These are phyloP conservation scores for Ceratobasidium sp. DNA, from an alignment of 1,284 basidiomycete species.

Conservation along the genomic window DNA sequence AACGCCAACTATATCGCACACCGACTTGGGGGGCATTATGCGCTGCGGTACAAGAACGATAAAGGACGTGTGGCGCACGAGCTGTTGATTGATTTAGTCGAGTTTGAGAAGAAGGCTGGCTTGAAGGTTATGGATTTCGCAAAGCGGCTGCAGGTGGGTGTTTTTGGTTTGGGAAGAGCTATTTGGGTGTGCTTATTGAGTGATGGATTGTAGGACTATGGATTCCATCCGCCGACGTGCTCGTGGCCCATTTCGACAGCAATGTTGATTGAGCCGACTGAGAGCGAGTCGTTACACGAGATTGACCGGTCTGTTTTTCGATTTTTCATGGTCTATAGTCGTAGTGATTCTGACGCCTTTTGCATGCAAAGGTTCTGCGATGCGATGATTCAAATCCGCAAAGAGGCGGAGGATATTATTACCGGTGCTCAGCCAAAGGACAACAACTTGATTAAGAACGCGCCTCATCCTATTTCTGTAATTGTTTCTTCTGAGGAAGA, in stretches of 20 bases:
- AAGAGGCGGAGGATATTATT: conserved; percentile 90
- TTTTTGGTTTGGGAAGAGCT: conserved; percentile 11
- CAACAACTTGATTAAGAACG: conserved; percentile 93
- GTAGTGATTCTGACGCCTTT: conserved; percentile 31
- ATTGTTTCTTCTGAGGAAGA: conserved; percentile 76
- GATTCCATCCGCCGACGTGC: conserved; percentile 92
- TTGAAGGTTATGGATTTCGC: conserved; percentile 96
- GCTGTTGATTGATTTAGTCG: conserved; percentile 92
- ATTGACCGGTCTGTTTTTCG: conserved; percentile 73
- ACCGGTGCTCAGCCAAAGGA: conserved; percentile 86
- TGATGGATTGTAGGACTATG: conserved; percentile 72
- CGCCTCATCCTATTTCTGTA: conserved; percentile 88
- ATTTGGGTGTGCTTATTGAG: background rate
- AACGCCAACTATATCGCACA: conserved; percentile 98
- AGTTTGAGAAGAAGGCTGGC: conserved; percentile 90
- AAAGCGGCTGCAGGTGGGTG: conserved; percentile 85
- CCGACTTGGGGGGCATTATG: conserved; percentile 88
- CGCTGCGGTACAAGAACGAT: conserved; percentile 88
- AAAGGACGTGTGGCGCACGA: conserved; percentile 96
- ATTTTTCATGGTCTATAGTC: conserved; percentile 8
- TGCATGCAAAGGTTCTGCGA: conserved; percentile 80
- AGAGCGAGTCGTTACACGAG: conserved; percentile 91
- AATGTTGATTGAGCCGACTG: conserved; percentile 96
- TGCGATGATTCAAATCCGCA: conserved; percentile 95
- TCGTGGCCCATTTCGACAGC: conserved; percentile 95